phyloP scores from a whole-genome alignment of 768 basidiomycete species.

The Russula foetens region DNA sequence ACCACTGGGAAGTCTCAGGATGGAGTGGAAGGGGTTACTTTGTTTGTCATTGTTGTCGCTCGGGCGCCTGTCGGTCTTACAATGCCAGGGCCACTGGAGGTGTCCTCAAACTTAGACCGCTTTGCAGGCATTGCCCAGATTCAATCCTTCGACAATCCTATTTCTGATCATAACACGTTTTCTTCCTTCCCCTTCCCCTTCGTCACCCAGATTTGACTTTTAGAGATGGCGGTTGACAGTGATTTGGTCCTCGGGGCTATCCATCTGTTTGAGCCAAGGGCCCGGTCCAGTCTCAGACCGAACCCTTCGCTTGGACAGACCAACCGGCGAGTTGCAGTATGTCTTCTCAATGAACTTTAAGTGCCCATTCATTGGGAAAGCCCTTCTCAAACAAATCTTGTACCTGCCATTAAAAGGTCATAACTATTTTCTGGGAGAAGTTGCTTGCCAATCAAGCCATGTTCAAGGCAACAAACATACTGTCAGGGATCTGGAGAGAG shows the following conservation, averaged over 20 bases:
- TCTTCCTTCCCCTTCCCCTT: not conserved
- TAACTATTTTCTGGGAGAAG: not conserved
- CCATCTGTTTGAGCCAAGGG: not conserved
- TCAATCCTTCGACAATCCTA: not conserved
- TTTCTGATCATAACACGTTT: not conserved
- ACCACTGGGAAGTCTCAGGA: not conserved
- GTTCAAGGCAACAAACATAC: not conserved
- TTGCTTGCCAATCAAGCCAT: not conserved
- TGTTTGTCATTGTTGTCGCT: constrained; percentile 12
- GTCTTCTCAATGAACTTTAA: not conserved
- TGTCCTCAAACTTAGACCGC: not conserved
- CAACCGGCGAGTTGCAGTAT: not conserved
- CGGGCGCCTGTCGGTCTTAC: not conserved
- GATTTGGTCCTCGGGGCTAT: not conserved
- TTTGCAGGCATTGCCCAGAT: not conserved
- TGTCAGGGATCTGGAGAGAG: not conserved
- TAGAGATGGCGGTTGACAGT: not conserved
- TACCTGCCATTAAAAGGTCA: not conserved
- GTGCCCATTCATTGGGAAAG: not conserved
- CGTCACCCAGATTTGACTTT: not conserved
- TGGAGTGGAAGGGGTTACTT: not conserved
- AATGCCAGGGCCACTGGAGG: too few species aligned
- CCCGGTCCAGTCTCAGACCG: not conserved
- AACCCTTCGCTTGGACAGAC: not conserved
- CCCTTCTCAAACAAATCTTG: not conserved